Conservation (phyloP, 2,329 filamentous ascomycete species). For the Aspergillus udagawae region DNA sequence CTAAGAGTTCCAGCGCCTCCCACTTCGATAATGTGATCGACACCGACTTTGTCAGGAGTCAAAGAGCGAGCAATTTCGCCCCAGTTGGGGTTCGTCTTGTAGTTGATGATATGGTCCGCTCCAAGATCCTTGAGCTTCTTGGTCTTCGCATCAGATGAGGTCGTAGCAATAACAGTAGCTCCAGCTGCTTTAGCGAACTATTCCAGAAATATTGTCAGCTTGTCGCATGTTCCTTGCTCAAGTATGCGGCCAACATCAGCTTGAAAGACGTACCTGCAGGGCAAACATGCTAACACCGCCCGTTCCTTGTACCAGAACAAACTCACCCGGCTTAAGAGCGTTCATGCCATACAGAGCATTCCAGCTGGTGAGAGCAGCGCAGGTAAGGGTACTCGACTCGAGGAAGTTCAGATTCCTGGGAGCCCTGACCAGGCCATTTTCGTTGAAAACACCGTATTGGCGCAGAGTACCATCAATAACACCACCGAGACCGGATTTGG, state of each 20-base stretch:
- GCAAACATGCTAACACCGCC: slow-evolving; percentile 58
- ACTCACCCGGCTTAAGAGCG: slow-evolving; percentile 51
- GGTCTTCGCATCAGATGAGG: slow-evolving; percentile 54
- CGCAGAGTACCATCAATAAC: slow-evolving; percentile 64
- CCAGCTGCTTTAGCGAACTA: slow-evolving; percentile 50
- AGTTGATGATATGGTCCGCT: slow-evolving; percentile 59
- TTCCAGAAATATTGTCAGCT: not conserved
- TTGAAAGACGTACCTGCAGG: slow-evolving; percentile 39
- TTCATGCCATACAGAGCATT: slow-evolving; percentile 60
- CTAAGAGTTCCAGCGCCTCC: slow-evolving; percentile 60
- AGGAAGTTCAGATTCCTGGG: slow-evolving; percentile 53
- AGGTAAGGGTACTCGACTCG: slow-evolving; percentile 57
- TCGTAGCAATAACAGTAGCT: slow-evolving; percentile 56
- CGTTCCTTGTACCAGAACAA: slow-evolving; percentile 59
- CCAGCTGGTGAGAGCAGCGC: slow-evolving; percentile 63
- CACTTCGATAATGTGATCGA: slow-evolving; percentile 64
- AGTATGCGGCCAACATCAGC: not conserved
- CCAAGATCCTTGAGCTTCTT: slow-evolving; percentile 53
- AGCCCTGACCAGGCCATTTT: slow-evolving; percentile 62
- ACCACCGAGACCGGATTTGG: slow-evolving; percentile 62
- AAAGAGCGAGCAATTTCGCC: slow-evolving; percentile 53
- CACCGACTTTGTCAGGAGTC: slow-evolving; percentile 50
- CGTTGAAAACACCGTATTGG: slow-evolving; percentile 63
- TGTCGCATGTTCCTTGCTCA: not conserved
- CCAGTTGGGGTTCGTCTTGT: slow-evolving; percentile 56